phyloP scores from a whole-genome alignment of 768 basidiomycete species.

The Holtermannia corniformis region DNA sequence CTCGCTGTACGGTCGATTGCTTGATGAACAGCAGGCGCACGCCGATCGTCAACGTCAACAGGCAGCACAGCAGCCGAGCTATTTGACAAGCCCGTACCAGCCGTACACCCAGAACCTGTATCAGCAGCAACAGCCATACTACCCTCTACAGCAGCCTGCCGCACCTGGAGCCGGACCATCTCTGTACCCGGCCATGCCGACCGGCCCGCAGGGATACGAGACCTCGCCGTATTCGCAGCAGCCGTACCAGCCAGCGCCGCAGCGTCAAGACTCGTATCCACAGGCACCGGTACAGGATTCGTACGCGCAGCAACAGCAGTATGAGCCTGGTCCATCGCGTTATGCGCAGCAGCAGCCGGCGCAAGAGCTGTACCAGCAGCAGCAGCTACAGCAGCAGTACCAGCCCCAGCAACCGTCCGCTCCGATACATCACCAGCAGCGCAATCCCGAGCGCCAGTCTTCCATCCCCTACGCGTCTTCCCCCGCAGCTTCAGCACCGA shows the following conservation, averaged over 20 bases:
- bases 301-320: constrained; percentile 25
- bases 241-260: constrained; percentile 1
- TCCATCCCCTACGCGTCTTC: background rate
- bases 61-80: constrained; percentile 4
- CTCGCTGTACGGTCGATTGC: constrained; percentile 75
- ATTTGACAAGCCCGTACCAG: constrained; percentile 12
- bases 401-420: background rate
- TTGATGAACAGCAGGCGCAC: constrained; percentile 63
- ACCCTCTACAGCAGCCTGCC: constrained; percentile 7
- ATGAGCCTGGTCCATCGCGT: constrained; percentile 18
- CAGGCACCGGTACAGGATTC: constrained; percentile 17
- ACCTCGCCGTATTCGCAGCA: constrained; percentile 15
- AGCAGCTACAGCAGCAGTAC: constrained; percentile 4
- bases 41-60: constrained; percentile 28
- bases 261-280: too few species aligned
- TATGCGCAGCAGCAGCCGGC: constrained; percentile 10
- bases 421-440: background rate
- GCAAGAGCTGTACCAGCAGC: constrained; percentile 3
- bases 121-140: constrained; percentile 12
- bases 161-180: constrained; percentile 10
- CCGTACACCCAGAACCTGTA: too few species aligned
- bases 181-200: constrained; percentile 30
- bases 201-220: constrained; percentile 4
- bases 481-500: background rate
- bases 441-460: background rate